Conservation (phyloP, 78 protist species). For the Polysphondylium violaceum region DNA sequence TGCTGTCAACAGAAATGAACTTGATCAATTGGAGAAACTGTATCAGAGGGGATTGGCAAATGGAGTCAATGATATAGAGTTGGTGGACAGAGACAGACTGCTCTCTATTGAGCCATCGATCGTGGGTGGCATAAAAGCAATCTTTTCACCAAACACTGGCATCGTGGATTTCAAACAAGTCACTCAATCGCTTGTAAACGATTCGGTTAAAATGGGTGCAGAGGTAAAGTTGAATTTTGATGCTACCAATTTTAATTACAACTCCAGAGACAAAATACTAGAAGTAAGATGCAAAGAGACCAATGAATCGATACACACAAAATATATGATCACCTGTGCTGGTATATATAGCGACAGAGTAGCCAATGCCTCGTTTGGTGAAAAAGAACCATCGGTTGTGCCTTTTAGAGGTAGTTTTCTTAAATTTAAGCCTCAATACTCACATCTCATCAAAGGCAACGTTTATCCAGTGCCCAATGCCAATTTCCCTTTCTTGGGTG, state of each 20-base stretch:
- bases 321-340: conserved; percentile 68
- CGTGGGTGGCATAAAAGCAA: conserved; percentile 51
- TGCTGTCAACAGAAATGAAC: conserved; percentile 54
- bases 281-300: neutral
- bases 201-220: conserved; percentile 36
- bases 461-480: conserved; percentile 83
- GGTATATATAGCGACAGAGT: conserved; percentile 78
- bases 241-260: conserved; percentile 11
- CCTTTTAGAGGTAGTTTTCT: conserved; percentile 30
- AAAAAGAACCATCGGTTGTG: conserved; percentile 57
- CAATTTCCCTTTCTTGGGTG: conserved; percentile 76
- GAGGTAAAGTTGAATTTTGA: conserved; percentile 18
- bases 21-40: conserved; percentile 39
- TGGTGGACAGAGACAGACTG: conserved; percentile 36
- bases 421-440: conserved; percentile 22
- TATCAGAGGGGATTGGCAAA: conserved; percentile 69
- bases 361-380: neutral
- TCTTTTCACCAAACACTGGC: conserved; percentile 87
- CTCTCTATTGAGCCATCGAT: conserved; percentile 59
- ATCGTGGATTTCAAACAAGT: conserved; percentile 65
- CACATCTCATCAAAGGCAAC: conserved; percentile 38
- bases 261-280: neutral
- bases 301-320: neutral
- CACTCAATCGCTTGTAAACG: conserved; percentile 2
- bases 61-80: conserved; percentile 73